phyloP scores from a whole-genome alignment of 306 rosid species.

The Sicyos edulis region DNA sequence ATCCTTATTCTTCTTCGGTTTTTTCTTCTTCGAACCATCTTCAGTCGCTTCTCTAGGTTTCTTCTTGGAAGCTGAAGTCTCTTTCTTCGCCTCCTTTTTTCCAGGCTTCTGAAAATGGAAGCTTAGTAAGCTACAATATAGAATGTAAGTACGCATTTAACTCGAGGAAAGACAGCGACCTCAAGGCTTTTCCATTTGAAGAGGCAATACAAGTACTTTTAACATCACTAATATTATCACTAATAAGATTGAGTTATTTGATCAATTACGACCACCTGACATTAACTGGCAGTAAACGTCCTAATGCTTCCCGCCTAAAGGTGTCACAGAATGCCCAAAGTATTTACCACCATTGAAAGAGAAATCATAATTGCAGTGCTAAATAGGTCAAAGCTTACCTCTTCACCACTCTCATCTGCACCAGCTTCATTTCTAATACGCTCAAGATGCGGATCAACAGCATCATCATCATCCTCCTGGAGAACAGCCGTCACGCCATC shows the following conservation, averaged over 20 bases:
- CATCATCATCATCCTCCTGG: slow-evolving; percentile 73
- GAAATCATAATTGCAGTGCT: slow-evolving; percentile 1
- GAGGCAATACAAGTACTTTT: no score
- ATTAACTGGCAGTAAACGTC: not conserved
- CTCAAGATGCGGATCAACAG: slow-evolving; percentile 95
- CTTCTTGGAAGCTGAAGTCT: slow-evolving; percentile 60
- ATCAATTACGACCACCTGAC: not conserved
- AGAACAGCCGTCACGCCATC: slow-evolving; percentile 83
- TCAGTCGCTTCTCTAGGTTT: slow-evolving; percentile 67
- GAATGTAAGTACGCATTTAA: slow-evolving; percentile 11
- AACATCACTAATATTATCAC: no score
- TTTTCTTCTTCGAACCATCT: slow-evolving; percentile 79
- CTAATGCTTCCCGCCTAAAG: not conserved
- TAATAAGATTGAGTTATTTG: no score
- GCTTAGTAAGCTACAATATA: slow-evolving; percentile 20
- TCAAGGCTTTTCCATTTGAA: no score
- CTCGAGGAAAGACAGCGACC: not conserved
- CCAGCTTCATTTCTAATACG: slow-evolving; percentile 85
- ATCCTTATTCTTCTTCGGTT: slow-evolving; percentile 91
- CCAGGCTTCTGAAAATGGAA: slow-evolving; percentile 65
- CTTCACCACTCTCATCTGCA: slow-evolving; percentile 95
- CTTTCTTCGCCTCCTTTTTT: slow-evolving; percentile 76
- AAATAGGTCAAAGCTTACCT: slow-evolving; percentile 38
- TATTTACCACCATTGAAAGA: not conserved
- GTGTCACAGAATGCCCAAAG: not conserved